Base-by-base conservation (phyloP, 2,329 filamentous ascomycete species). In the Cladosporium sp. region DNA sequence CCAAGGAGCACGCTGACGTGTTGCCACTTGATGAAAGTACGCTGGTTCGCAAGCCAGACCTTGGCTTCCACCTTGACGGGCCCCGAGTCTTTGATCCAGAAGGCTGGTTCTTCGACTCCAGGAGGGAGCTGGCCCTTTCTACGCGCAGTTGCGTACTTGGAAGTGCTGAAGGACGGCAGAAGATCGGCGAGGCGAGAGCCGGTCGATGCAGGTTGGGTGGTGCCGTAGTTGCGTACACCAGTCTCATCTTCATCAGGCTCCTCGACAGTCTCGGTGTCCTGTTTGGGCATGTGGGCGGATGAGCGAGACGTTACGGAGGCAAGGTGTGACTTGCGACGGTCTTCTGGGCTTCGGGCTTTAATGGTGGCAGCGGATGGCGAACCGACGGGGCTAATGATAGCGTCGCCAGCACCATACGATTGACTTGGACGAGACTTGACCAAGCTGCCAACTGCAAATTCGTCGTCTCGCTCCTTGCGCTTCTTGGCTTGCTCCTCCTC, bases 1-100 rank as follows among this genome's bases (percentile, higher is more conserved):
- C 93, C 93, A 28, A 99, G 88, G 15, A 99, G 84, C 59, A 99
- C 88, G 68, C 88, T 90, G 74, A 99, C 93, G 78, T 98, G 93
- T 82, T 98, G 92, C 95, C 95, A 99, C 79, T 97, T 98, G 79
- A 99, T 90, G 77, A 97, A 99, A 0, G 95, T 99, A 68, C 95
- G 90, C 81, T 99, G 94, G 79, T 99, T 99, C 64, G 95, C 95
- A 66, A 99, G 89, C 94, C 95, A 99, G 34, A 99, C 94, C 80
- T 99, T 99, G 68, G 92, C 93, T 81, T 99, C 95, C 66, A 99
- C 92, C 76, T 93, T 91, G 70, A 98, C 86, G 41, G 93, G 91
- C 3, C 95, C 94, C 38, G 90, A 87, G 79, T 99, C 96, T 82
- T 99, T 99, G 83, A 99, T 92, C 89, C 94, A 96, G 70, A 88